Evolutionary conservation across 106 monocot genomes (phyloP), one percentile per base, ranked within the genome.

Genomic region (Iris macrosiphon): DNA sequence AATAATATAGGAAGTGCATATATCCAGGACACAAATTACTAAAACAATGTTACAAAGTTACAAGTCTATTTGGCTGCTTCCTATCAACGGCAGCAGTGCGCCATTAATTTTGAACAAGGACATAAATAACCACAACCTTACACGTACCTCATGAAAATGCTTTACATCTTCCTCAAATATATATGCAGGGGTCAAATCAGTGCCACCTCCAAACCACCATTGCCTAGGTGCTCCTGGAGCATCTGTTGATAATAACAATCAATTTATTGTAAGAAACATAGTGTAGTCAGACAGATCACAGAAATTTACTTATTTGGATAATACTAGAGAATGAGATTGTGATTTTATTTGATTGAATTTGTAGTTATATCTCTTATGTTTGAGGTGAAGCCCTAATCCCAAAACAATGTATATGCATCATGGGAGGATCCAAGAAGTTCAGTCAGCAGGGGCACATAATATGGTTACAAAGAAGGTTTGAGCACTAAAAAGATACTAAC

Each of bases 131-230:
- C 20, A 27, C 19, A 31, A 5, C 3, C 10, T 67, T 19, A 20
- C 4, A 74, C 65, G 61, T 79, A 99, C 98, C 59, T 29, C 58
- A 66, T 99, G 98, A 18, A 99, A 99, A 71, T 99, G 98, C 62
- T 83, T 91, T 3, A 99, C 87, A 81, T 99, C 98, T 51, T 99
- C 98, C 75, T 99, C 91, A 71, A 91, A 80, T 41, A 99, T 72
- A 68, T 99, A 99, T 5, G 98, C 72, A 81, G 98, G 98, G 63
- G 98, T 99, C 49, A 91, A 69, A 73, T 99, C 98, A 44, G 98
- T 99, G 19, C 98, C 98, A 67, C 98, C 98, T 55, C 98, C 98
- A 79, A 99, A 99, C 98, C 98, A 99, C 98, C 98, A 99, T 49
- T 87, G 91, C 43, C 91, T 87, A 44, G 98, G 98, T 39, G 91